Evolutionary conservation across 2,329 filamentous ascomycete genomes (phyloP), one percentile per base, ranked within the genome.

Genomic region (Didymella lethalis): DNA sequence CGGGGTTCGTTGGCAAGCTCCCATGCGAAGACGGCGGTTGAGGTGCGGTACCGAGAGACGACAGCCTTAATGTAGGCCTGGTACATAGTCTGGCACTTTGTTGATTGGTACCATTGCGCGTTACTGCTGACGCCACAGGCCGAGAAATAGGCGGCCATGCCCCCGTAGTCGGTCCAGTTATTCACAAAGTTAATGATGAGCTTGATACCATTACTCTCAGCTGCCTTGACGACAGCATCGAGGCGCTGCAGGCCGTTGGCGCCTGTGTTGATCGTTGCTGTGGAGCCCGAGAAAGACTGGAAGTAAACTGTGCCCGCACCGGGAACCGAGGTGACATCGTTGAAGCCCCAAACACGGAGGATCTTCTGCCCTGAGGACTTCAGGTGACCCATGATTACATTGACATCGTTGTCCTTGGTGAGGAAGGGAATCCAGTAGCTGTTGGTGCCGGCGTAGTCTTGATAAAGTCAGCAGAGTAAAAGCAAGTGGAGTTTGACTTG

Each of bases 271-370:
- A 85, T 78, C 47, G 73, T 67, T 3, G 83, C 82, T 3, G 65
- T 62, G 3, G 77, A 77, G 4, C 80, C 73, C 7, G 82, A 82
- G 59, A 86, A 81, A 45, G 79, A 78, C 67, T 87, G 85, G 75
- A 82, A 87, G 75, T 83, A 86, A 7, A 86, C 80, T 1, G 77
- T 79, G 18, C 79, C 80, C 0, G 77, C 67, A 10, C 75, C 70
- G 4, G 78, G 77, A 11, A 78, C 61, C 3, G 63, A 62, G 44
- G 80, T 83, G 14, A 86, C 83, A 63, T 87, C 85, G 75, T 87
- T 87, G 78, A 88, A 88, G 4, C 85, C 85, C 86, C 86, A 88
- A 47, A 87, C 79, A 16, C 86, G 81, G 32, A 88, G 77, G 59
- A 88, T 83, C 69, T 85, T 86, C 59, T 84, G 81, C 0, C 85